Percentiles rank a stretch among this genome's conserved stretches.
phyloP scores from a whole-genome alignment of 495 filamentous ascomycete species.

The Filosporella fistucella region DNA sequence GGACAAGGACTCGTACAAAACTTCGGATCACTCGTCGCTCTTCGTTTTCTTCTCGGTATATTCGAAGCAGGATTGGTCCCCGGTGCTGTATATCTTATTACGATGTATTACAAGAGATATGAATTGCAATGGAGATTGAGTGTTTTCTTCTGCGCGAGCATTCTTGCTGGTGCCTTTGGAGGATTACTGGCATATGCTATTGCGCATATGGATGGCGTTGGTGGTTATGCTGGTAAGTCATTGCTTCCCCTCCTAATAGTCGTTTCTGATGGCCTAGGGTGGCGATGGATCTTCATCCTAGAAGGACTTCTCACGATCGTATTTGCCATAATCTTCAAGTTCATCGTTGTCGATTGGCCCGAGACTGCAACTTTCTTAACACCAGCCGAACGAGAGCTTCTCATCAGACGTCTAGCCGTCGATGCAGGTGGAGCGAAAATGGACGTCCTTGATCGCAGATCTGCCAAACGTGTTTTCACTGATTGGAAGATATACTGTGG shows the following conservation, averaged over 20 bases:
- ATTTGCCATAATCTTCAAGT: conserved; percentile 40
- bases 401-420: conserved; percentile 35
- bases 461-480: conserved; percentile 38
- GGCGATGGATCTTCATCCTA: conserved; percentile 45
- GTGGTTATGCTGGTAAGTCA: conserved; percentile 32
- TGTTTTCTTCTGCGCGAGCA: conserved; percentile 49
- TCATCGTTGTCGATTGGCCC: conserved; percentile 55
- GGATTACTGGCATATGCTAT: conserved; percentile 56
- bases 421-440: conserved; percentile 42
- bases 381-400: conserved; percentile 36
- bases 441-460: conserved; percentile 41
- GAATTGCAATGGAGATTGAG: conserved; percentile 55
- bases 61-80: conserved; percentile 58
- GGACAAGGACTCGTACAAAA: conserved; percentile 75
- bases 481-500: conserved; percentile 56
- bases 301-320: conserved; percentile 50
- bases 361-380: conserved; percentile 44
- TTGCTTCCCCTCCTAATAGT: no score
- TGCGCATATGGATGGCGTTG: conserved; percentile 46
- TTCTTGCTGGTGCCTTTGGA: conserved; percentile 55
- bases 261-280: no score
- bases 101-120: conserved; percentile 60
- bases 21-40: conserved; percentile 70
- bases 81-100: conserved; percentile 50
- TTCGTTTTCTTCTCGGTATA: conserved; percentile 56